Evolutionary conservation across 2,329 filamentous ascomycete species (phyloP).

Genomic region (Rhexocercosporidium sp.): DNA sequence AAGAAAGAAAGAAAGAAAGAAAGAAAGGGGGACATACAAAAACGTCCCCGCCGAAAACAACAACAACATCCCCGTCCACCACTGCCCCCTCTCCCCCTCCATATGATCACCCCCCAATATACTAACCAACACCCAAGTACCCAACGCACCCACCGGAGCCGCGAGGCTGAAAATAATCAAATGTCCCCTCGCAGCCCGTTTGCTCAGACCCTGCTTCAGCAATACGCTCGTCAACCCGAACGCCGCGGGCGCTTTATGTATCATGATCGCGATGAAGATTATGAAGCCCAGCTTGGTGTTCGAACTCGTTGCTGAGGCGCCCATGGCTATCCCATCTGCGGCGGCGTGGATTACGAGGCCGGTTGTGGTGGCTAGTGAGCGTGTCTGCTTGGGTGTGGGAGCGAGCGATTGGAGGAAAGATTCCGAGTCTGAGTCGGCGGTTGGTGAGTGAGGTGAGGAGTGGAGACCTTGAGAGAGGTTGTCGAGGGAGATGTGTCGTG

Average conservation of each 20-base stretch:
- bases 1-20: too few relatives aligned
- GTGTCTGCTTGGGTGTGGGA: conserved; percentile 61
- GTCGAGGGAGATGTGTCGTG: conserved; percentile 87
- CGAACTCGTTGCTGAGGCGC: conserved; percentile 79
- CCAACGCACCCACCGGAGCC: conserved; percentile 82
- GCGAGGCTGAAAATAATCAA: conserved; percentile 90
- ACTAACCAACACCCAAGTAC: conserved; percentile 81
- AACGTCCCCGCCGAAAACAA: conserved; percentile 98
- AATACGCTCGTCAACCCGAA: conserved; percentile 92
- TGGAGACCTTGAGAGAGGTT: conserved; percentile 66
- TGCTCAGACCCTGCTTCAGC: conserved; percentile 88
- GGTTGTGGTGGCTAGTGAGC: conserved; percentile 81
- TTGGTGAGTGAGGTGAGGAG: conserved; percentile 42
- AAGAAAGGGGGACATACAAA: conserved; percentile 63
- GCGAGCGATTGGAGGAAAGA: conserved; percentile 64
- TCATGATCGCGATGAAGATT: conserved; percentile 95
- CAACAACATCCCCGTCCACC: conserved; percentile 90
- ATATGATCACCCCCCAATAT: conserved; percentile 69
- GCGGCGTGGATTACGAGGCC: conserved; percentile 96
- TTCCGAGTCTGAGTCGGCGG: conserved; percentile 61
- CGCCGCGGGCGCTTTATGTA: conserved; percentile 94
- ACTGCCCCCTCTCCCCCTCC: conserved; percentile 62
- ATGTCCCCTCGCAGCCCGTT: conserved; percentile 82
- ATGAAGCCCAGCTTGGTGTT: conserved; percentile 83
- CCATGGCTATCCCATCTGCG: conserved; percentile 94